Evolutionary conservation across 2,329 filamentous ascomycete species (phyloP).

Genomic region (Penicillium glabrum): DNA sequence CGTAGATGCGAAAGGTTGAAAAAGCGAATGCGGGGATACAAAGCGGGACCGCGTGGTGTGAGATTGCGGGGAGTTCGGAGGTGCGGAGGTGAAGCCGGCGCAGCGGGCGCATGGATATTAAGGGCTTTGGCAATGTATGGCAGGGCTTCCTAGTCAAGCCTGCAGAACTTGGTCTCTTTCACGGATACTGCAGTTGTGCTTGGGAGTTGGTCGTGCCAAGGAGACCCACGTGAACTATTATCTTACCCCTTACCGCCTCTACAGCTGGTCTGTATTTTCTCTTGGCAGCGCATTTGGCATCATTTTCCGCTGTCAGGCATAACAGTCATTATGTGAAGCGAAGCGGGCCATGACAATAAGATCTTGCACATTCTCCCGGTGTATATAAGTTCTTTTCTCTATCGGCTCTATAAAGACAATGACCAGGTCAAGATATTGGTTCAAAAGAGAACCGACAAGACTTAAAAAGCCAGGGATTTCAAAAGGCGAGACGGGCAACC

Average conservation of each 20-base stretch:
- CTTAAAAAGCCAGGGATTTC: not conserved
- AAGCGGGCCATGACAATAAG: too few relatives aligned
- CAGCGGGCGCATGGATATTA: not conserved
- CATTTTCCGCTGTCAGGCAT: too few relatives aligned
- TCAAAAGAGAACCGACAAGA: not conserved
- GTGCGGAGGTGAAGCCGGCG: not conserved
- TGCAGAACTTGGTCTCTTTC: not conserved
- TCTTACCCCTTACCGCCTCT: not conserved
- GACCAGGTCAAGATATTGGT: not conserved
- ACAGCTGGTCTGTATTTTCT: not conserved
- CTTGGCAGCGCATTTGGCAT: not conserved
- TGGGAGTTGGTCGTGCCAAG: not conserved
- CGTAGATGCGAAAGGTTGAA: not conserved
- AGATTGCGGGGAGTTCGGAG: not conserved
- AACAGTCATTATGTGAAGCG: too few relatives aligned
- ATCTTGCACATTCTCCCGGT: not conserved
- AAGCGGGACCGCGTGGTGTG: not conserved
- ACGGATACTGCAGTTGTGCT: not conserved
- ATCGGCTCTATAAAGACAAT: not conserved
- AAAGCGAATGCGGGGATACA: not conserved
- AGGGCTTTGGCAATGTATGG: not conserved
- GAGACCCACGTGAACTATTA: not conserved
- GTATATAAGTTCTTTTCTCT: not conserved
- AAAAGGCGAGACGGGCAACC: not conserved
- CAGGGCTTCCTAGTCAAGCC: not conserved